phyloP scores from a whole-genome alignment of 345 rosid species.

The Lepidium africanum region DNA sequence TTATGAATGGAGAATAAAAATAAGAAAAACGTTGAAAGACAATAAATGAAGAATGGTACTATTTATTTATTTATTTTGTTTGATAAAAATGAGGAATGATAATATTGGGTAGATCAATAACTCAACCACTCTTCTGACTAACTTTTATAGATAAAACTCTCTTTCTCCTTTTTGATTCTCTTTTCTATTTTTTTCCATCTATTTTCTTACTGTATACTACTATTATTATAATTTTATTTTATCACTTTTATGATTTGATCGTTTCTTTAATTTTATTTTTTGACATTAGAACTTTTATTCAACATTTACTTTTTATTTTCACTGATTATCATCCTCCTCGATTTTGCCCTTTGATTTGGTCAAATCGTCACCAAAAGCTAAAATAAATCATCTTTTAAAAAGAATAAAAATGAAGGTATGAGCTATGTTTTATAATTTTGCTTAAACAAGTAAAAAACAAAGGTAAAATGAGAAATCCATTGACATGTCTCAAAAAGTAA shows the following conservation, averaged over 20 bases:
- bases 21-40: no score
- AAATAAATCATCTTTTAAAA: not conserved
- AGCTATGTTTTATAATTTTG: not conserved
- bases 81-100: constrained; percentile 27
- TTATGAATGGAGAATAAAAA: no score
- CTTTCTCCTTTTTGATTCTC: constrained; percentile 49
- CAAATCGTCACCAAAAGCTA: not conserved
- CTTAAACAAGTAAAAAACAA: constrained; percentile 19
- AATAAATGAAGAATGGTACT: no score
- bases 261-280: not conserved
- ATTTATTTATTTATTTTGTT: no score
- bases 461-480: constrained; percentile 25
- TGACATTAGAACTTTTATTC: no score
- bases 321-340: constrained; percentile 10
- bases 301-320: not conserved
- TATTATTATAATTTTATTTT: not conserved
- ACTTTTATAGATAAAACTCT: constrained; percentile 28
- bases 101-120: constrained; percentile 58
- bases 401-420: not conserved
- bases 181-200: constrained; percentile 26
- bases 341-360: constrained; percentile 3
- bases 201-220: not conserved
- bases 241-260: constrained; percentile 9
- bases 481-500: constrained; percentile 36
- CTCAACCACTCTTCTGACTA: constrained; percentile 85